Percentiles rank a stretch among this genome's conserved stretches.
phyloP scores from a whole-genome alignment of 2,329 filamentous ascomycete genomes.

The Scopulariopsis brevicaulis region DNA sequence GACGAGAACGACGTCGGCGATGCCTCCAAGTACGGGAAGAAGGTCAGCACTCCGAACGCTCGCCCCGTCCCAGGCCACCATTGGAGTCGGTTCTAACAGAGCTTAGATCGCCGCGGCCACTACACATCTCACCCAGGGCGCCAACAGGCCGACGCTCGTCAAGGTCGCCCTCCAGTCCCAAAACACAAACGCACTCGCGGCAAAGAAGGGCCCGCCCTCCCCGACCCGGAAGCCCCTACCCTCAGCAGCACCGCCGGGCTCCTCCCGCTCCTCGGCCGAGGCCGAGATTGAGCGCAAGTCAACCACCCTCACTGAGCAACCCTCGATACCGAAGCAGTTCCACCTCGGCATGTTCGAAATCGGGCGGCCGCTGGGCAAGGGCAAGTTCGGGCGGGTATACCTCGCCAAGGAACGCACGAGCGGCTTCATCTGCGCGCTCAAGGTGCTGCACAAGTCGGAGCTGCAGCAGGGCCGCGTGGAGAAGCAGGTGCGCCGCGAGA shows the following conservation, averaged over 20 bases:
- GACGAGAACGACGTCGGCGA: constrained; percentile 65
- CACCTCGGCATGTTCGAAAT: constrained; percentile 94
- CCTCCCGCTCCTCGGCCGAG: constrained; percentile 36
- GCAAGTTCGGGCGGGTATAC: constrained; percentile 81
- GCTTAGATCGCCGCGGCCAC: constrained; percentile 18
- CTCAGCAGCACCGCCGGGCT: constrained; percentile 14
- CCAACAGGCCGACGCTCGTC: constrained; percentile 67
- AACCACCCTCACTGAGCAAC: constrained; percentile 43
- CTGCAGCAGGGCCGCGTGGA: constrained; percentile 68
- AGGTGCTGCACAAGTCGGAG: constrained; percentile 78
- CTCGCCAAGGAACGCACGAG: constrained; percentile 68
- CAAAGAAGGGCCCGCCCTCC: constrained; percentile 37
- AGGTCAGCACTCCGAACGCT: background rate
- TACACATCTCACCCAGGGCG: constrained; percentile 25
- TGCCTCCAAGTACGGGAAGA: constrained; percentile 2
- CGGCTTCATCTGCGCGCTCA: constrained; percentile 76
- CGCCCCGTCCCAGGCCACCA: background rate
- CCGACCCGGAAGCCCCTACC: constrained; percentile 39
- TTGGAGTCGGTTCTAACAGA: background rate
- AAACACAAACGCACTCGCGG: constrained; percentile 53
- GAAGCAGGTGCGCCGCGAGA: constrained; percentile 78
- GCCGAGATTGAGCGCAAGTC: constrained; percentile 37
- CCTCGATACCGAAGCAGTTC: constrained; percentile 51
- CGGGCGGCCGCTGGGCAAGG: constrained; percentile 73
- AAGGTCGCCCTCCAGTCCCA: constrained; percentile 77